Base-by-base conservation (phyloP, 768 basidiomycete genomes). In the Panus rudis region DNA sequence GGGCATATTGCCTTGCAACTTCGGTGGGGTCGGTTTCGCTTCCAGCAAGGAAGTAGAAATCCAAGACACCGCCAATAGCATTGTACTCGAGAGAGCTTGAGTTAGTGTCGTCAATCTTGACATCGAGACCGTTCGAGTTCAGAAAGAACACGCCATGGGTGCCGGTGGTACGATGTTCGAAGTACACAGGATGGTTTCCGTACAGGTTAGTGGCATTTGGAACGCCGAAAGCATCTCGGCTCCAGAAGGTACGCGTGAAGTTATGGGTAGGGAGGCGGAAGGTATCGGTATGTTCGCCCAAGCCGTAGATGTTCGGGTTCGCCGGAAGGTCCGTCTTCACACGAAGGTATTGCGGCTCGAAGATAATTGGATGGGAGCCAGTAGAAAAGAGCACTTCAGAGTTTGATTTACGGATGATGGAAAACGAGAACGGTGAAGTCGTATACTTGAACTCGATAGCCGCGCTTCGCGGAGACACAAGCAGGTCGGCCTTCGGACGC, bases 41-140 rank as follows among this genome's bases (percentile, higher is more conserved):
- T 6, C 84, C 84, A 23, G 81, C 75, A 40, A 88, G 63, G 64
- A 91, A 86, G 67, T 86, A 84, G 50, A 88, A 79, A 57, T 88
- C 85, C 24, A 88, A 59, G 1, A 86, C 72, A 7, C 85, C 85
- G 3, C 86, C 87, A 51, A 91, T 81, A 24, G 76, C 73, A 47
- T 85, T 80, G 59, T 88, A 91, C 63, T 89, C 81, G 45, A 85
- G 59, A 3, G 73, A 60, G 6, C 69, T 66, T 8, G 45, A 47
- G 16, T 55, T 49, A 10, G 63, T 61, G 35, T 70, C 64, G 21
- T 69, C 71, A 43, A 85, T 63, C 54, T 84, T 84, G 64, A 88
- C 67, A 48, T 88, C 84, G 81, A 87, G 85, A 0, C 84, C 84
- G 50, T 83, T 77, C 8, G 81, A 77, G 56, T 76, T 84, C 41